A percentile compares a stretch with the other conserved stretches of the same genome.
Conservation (phyloP, 2,329 filamentous ascomycete genomes). For the Fonsecaea erecta region DNA sequence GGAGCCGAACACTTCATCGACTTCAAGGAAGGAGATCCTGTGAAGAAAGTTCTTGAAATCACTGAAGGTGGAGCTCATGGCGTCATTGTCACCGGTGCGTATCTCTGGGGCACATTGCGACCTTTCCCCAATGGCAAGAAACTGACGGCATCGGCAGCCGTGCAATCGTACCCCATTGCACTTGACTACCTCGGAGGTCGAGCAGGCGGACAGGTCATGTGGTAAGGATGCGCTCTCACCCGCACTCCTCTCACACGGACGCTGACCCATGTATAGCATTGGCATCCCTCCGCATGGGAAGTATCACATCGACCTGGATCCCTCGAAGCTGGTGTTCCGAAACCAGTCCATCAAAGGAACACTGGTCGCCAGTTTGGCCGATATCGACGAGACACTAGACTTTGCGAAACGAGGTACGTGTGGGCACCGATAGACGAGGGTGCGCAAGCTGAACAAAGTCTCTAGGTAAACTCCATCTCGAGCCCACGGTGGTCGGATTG, state of each 20-base stretch:
- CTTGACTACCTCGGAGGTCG: slow-evolving; percentile 53
- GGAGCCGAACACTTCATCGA: slow-evolving; percentile 64
- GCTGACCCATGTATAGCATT: slow-evolving; percentile 39
- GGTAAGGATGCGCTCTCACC: slow-evolving; percentile 36
- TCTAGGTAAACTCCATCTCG: slow-evolving; percentile 34
- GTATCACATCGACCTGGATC: slow-evolving; percentile 32
- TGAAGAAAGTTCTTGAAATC: slow-evolving; percentile 51
- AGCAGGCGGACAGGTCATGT: slow-evolving; percentile 59
- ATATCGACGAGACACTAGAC: slow-evolving; percentile 34
- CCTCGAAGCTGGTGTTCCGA: slow-evolving; percentile 29
- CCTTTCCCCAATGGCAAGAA: background rate
- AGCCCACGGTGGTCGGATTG: slow-evolving; percentile 36
- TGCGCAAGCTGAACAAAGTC: background rate
- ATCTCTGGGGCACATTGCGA: background rate
- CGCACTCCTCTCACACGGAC: background rate
- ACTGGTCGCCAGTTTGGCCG: slow-evolving; percentile 28
- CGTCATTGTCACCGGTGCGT: slow-evolving; percentile 47
- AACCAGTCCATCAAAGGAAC: slow-evolving; percentile 34
- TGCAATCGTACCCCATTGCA: slow-evolving; percentile 49
- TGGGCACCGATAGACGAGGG: background rate
- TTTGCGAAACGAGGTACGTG: slow-evolving; percentile 33
- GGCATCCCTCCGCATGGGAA: slow-evolving; percentile 43
- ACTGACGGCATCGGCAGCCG: slow-evolving; percentile 31
- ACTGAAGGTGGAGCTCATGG: slow-evolving; percentile 54
- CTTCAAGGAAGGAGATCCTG: slow-evolving; percentile 50